A percentile compares a stretch with the other conserved stretches of the same genome.
phyloP scores from a whole-genome alignment of 1,284 basidiomycete genomes.

The Ustilago xerochloae region DNA sequence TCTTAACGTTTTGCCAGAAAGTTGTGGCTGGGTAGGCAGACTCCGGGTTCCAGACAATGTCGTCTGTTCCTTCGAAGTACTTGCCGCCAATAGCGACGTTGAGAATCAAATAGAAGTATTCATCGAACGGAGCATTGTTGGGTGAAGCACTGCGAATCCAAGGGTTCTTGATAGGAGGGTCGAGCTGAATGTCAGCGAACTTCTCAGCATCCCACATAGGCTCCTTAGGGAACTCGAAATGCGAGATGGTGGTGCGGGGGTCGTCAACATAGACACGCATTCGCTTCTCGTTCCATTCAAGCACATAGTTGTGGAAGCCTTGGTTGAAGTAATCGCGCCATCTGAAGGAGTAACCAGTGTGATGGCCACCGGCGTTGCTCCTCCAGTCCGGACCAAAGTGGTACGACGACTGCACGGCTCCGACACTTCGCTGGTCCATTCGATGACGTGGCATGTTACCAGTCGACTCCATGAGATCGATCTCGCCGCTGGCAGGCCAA shows the following conservation, averaged over 20 bases:
- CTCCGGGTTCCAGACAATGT: constrained; percentile 65
- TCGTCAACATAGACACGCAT: constrained; percentile 76
- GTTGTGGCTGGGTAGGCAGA: constrained; percentile 75
- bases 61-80: constrained; percentile 78
- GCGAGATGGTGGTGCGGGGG: constrained; percentile 78
- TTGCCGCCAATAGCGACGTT: constrained; percentile 84
- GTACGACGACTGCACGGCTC: constrained; percentile 71
- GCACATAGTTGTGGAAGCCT: constrained; percentile 79
- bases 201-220: constrained; percentile 80
- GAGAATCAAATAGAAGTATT: constrained; percentile 84
- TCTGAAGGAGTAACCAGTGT: constrained; percentile 78
- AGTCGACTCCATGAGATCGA: constrained; percentile 80
- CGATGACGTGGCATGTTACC: constrained; percentile 73
- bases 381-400: constrained; percentile 78
- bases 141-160: constrained; percentile 60
- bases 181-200: constrained; percentile 78
- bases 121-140: constrained; percentile 83
- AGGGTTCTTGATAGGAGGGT: constrained; percentile 74
- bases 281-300: constrained; percentile 84
- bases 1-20: constrained; percentile 74
- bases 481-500: constrained; percentile 81
- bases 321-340: constrained; percentile 78
- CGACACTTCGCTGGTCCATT: constrained; percentile 71
- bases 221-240: constrained; percentile 73
- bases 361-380: constrained; percentile 75